phyloP scores from a whole-genome alignment of 306 rosid species.

The Cucumis sativus region DNA sequence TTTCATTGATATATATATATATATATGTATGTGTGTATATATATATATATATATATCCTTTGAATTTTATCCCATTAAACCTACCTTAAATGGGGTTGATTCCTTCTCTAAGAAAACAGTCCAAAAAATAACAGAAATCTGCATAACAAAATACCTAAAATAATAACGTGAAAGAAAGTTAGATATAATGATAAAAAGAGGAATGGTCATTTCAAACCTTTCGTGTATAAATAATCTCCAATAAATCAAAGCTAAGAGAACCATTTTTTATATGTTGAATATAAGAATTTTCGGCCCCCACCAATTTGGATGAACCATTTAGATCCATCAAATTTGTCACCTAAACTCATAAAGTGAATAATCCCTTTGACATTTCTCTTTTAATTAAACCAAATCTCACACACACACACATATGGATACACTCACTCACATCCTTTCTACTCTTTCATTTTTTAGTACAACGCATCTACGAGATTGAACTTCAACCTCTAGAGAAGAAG shows the following conservation, averaged over 20 bases:
- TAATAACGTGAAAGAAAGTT: background rate
- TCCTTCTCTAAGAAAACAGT: background rate
- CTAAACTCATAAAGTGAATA: background rate
- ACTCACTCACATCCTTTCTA: background rate
- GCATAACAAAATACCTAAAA: background rate
- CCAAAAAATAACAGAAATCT: background rate
- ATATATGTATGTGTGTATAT: too few species aligned
- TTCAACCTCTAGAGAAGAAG: too few species aligned
- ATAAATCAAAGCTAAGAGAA: background rate
- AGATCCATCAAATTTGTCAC: background rate
- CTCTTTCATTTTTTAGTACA: too few species aligned
- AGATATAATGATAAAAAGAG: background rate
- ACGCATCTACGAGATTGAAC: too few species aligned
- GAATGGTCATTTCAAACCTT: conserved; percentile 7
- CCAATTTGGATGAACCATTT: conserved; percentile 6
- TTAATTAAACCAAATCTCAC: background rate
- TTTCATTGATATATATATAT: too few species aligned
- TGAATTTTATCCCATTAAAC: too few species aligned
- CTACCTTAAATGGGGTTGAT: too few species aligned
- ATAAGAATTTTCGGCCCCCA: background rate
- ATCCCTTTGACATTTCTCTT: conserved; percentile 3
- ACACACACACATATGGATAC: background rate
- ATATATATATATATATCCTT: too few species aligned
- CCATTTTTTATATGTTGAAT: background rate
- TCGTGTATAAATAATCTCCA: background rate